These are phyloP conservation scores for Fusarium fracticaudum DNA, from an alignment of 2,329 filamentous ascomycete species.

Conservation along the genomic window DNA sequence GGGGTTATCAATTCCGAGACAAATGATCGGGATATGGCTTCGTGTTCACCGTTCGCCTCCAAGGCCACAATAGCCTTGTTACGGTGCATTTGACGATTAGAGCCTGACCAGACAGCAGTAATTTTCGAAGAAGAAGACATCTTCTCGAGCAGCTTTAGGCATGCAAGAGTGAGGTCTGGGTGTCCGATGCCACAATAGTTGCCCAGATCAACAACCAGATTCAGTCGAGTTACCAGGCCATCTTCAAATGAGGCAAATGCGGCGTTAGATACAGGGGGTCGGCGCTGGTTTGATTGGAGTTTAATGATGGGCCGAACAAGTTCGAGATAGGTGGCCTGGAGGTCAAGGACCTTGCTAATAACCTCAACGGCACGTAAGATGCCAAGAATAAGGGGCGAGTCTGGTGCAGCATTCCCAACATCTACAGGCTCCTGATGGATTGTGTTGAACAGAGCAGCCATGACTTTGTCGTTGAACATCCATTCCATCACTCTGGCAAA, in stretches of 20 bases:
- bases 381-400: conserved; percentile 83
- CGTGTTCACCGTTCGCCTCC: conserved; percentile 81
- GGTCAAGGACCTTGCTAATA: conserved; percentile 81
- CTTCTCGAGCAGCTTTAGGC: conserved; percentile 84
- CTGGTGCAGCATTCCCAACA: conserved; percentile 75
- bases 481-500: conserved; percentile 97
- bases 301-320: conserved; percentile 84
- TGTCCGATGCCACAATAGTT: conserved; percentile 88
- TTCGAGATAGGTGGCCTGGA: conserved; percentile 92
- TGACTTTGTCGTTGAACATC: conserved; percentile 93
- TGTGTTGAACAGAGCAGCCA: conserved; percentile 79
- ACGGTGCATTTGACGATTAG: conserved; percentile 70
- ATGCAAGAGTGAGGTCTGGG: conserved; percentile 80
- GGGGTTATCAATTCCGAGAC: conserved; percentile 72
- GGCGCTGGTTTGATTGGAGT: conserved; percentile 67
- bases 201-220: conserved; percentile 82
- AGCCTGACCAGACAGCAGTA: conserved; percentile 72
- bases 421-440: conserved; percentile 80
- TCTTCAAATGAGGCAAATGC: conserved; percentile 93
- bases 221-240: conserved; percentile 82
- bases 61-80: conserved; percentile 91
- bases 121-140: conserved; percentile 86
- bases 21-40: conserved; percentile 80
- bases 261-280: conserved; percentile 69
- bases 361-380: conserved; percentile 85